Evolutionary conservation across 2,329 filamentous ascomycete species (phyloP), one percentile per base, ranked within the genome.

Genomic region (Dissoconium aciculare): DNA sequence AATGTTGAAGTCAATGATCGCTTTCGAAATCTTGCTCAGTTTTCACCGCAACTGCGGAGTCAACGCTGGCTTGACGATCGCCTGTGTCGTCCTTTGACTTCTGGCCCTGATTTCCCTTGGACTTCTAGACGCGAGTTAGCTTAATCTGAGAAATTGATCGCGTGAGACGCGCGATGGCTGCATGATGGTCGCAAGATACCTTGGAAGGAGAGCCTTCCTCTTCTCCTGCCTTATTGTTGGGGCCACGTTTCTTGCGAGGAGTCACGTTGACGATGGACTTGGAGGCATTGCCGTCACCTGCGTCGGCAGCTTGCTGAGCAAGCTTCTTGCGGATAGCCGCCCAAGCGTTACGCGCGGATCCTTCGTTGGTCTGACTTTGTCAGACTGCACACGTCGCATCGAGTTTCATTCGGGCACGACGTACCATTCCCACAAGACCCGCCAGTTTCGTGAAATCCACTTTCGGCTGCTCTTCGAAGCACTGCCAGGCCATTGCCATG

Each of bases 381-480:
- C 19, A 23, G 19, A 23, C 19, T 23, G 8, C 8, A 23, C n/a
- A 23, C 8, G 19, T 23, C 8, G 19, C 19, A n/a, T n/a, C 19
- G n/a, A 23, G 19, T 23, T 8, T 23, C 19, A n/a, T n/a, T 8
- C 8, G 19, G 8, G 66, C 62, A 8, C 64, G 69, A 15, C 30
- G 36, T 11, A 34, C 31, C 15, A 39, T 30, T 21, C 42, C 41
- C 11, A 34, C 28, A 15, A 41, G 33, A 9, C 29, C 27, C 11
- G 46, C 40, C 9, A 51, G 35, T 25, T 48, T 45, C 2, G 40
- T 25, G 23, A 35, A 43, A 31, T 49, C 37, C 31, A 47, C 47
- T 37, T 51, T 48, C 1, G 46, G 46, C 26, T 48, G 36, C 6
- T 37, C 42, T 11, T 37, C 38, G 30, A 49, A 47, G 30, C 46